These are phyloP conservation scores for Microsporum audouinii DNA, from an alignment of 2,329 filamentous ascomycete genomes.

Conservation along the genomic window DNA sequence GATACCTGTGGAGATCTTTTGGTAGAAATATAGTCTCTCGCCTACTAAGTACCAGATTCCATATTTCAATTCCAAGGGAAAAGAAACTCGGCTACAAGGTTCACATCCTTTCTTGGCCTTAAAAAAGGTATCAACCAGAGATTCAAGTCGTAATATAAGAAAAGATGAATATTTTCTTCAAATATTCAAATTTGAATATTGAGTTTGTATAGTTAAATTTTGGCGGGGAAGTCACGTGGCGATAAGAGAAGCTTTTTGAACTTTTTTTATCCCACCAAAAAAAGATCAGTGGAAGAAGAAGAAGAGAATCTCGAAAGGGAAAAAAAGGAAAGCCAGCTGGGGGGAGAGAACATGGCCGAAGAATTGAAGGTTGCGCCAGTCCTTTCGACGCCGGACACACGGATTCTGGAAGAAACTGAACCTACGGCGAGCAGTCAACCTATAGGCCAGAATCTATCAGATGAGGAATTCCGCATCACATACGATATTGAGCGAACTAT, in stretches of 20 bases:
- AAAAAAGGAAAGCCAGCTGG: background rate
- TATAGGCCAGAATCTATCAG: conserved; percentile 33
- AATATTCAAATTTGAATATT: no score
- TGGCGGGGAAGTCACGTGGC: background rate
- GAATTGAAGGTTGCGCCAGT: conserved; percentile 41
- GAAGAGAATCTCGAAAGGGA: background rate
- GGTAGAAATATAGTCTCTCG: no score
- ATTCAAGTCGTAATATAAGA: no score
- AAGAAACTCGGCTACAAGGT: no score
- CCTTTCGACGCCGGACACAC: conserved; percentile 51
- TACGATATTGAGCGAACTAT: conserved; percentile 82
- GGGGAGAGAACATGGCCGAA: conserved; percentile 8
- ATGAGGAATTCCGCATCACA: conserved; percentile 60
- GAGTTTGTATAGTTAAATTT: no score
- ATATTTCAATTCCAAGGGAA: no score
- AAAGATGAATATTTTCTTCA: no score
- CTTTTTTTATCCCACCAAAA: background rate
- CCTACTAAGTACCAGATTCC: no score
- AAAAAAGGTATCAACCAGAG: no score
- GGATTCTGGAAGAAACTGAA: conserved; percentile 46
- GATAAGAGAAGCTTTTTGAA: conserved; percentile 2
- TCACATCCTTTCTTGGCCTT: no score
- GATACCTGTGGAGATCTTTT: no score
- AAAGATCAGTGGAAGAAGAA: background rate
- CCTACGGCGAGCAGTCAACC: conserved; percentile 19